A percentile compares a stretch with the other conserved stretches of the same genome.
Conservation (phyloP, 495 filamentous ascomycete genomes). For the Daldinia concentrica region DNA sequence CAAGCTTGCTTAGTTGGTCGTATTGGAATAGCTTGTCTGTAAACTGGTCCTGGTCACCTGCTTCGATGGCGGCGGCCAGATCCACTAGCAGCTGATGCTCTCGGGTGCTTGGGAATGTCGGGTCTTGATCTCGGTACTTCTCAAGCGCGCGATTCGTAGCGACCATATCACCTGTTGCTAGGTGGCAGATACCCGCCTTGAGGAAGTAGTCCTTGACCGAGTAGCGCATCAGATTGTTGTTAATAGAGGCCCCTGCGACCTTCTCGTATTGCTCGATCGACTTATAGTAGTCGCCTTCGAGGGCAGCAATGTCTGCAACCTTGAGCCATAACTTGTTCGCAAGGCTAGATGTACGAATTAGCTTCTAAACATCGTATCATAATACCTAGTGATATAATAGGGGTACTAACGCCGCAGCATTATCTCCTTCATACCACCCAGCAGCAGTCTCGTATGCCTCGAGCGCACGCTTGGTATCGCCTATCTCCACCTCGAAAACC, state of each 20-base stretch:
- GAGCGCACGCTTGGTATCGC: slow-evolving; percentile 77
- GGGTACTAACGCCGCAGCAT: slow-evolving; percentile 78
- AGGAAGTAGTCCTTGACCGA: slow-evolving; percentile 93
- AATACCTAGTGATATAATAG: not conserved
- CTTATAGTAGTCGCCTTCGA: slow-evolving; percentile 82
- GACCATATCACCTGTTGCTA: slow-evolving; percentile 80
- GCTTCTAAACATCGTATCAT: not conserved
- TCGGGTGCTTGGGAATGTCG: slow-evolving; percentile 73
- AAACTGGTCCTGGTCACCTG: slow-evolving; percentile 79
- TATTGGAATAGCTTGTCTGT: slow-evolving; percentile 86
- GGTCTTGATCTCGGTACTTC: slow-evolving; percentile 82
- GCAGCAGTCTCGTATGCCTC: slow-evolving; percentile 83
- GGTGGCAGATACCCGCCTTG: slow-evolving; percentile 85
- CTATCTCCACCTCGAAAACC: slow-evolving; percentile 79
- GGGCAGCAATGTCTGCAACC: slow-evolving; percentile 83
- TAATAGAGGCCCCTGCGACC: slow-evolving; percentile 74
- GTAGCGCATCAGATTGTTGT: slow-evolving; percentile 87
- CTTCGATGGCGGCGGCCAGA: slow-evolving; percentile 73
- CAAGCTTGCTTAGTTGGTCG: slow-evolving; percentile 88
- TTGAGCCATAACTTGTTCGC: slow-evolving; percentile 93
- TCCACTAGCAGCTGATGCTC: slow-evolving; percentile 84
- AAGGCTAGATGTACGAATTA: slow-evolving; percentile 59
- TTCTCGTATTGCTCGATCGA: slow-evolving; percentile 83
- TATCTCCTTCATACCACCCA: slow-evolving; percentile 85
- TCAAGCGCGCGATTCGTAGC: slow-evolving; percentile 79